phyloP scores from a whole-genome alignment of 2,329 filamentous ascomycete species.

The Emericellopsis atlantica region DNA sequence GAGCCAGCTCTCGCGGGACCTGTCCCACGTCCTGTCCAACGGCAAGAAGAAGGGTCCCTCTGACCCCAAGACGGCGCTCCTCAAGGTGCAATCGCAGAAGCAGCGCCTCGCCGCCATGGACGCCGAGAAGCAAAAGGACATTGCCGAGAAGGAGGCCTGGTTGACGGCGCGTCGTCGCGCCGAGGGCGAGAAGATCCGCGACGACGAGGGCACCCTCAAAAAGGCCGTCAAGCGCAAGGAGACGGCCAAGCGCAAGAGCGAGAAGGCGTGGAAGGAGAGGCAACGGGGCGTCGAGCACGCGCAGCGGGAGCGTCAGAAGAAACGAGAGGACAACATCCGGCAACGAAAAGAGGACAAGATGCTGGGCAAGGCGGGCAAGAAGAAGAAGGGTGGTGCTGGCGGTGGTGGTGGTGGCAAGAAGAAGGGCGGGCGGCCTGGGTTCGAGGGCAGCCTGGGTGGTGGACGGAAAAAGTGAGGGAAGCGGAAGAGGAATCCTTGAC shows the following conservation, averaged over 20 bases:
- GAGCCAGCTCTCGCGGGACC: conserved; percentile 60
- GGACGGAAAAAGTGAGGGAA: conserved; percentile 21
- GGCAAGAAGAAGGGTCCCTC: conserved; percentile 68
- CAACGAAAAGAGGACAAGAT: conserved; percentile 64
- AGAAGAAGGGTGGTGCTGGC: conserved; percentile 29
- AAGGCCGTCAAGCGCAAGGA: conserved; percentile 94
- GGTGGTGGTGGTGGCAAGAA: conserved; percentile 16
- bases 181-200: conserved; percentile 78
- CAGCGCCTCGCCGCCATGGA: conserved; percentile 65
- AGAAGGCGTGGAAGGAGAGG: conserved; percentile 73
- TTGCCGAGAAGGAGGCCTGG: conserved; percentile 92
- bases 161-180: conserved; percentile 78
- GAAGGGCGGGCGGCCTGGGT: conserved; percentile 48
- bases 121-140: conserved; percentile 67
- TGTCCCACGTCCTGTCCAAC: conserved; percentile 41
- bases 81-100: conserved; percentile 76
- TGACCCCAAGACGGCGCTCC: conserved; percentile 76
- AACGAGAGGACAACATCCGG: conserved; percentile 66
- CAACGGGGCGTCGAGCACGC: conserved; percentile 60
- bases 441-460: conserved; percentile 54
- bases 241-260: conserved; percentile 78
- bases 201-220: conserved; percentile 79
- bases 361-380: conserved; percentile 44
- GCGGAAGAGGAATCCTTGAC: conserved; percentile 24
- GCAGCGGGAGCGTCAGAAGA: conserved; percentile 68